A percentile compares a stretch with the other conserved stretches of the same genome.
Conservation (phyloP, 495 filamentous ascomycete genomes). For the Aspergillus carlsbadensis region DNA sequence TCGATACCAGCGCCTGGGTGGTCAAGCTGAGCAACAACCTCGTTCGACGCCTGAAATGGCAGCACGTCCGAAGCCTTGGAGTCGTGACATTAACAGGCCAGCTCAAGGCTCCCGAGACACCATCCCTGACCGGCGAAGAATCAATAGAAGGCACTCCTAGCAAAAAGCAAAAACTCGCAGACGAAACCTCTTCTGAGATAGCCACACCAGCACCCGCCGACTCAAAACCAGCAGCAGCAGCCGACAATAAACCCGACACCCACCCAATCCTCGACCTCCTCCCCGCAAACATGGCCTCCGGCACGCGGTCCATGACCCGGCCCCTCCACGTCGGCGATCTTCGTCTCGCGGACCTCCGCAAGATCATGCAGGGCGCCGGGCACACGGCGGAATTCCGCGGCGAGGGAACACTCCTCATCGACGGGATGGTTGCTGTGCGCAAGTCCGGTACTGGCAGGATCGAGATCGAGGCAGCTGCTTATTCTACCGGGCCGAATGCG, state of each 20-base stretch:
- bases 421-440: conserved; percentile 81
- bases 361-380: conserved; percentile 75
- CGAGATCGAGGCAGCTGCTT: conserved; percentile 77
- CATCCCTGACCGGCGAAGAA: conserved; percentile 31
- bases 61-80: conserved; percentile 83
- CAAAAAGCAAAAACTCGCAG: conserved; percentile 63
- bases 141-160: conserved; percentile 44
- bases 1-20: conserved; percentile 97
- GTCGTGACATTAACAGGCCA: conserved; percentile 84
- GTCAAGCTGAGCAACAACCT: conserved; percentile 84
- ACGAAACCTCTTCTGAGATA: conserved; percentile 26
- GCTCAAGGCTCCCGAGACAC: conserved; percentile 38
- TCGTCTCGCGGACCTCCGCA: conserved; percentile 81
- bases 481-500: conserved; percentile 34
- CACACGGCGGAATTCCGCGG: conserved; percentile 91
- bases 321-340: conserved; percentile 95
- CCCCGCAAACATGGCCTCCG: conserved; percentile 71
- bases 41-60: conserved; percentile 85
- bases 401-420: conserved; percentile 87
- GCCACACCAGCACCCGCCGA: conserved; percentile 4
- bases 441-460: conserved; percentile 85
- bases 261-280: conserved; percentile 75
- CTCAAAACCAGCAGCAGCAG: conserved; percentile 18
- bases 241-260: conserved; percentile 26
- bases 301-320: conserved; percentile 73